phyloP scores from a whole-genome alignment of 768 basidiomycete genomes.

The Floccularia luteovirens region DNA sequence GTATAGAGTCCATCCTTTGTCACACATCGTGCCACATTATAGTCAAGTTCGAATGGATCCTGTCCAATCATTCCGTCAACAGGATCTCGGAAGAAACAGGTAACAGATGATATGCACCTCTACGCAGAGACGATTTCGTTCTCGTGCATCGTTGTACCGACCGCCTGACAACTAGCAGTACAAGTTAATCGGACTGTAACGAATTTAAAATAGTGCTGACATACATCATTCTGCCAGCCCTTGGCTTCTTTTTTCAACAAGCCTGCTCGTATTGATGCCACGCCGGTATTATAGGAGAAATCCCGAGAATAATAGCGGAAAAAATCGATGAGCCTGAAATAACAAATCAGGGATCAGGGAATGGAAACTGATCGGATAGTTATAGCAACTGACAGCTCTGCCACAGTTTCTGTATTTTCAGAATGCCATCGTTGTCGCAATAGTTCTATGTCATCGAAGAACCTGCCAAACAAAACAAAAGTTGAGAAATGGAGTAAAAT shows the following conservation, averaged over 20 bases:
- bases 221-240: slow-evolving; percentile 91
- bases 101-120: slow-evolving; percentile 58
- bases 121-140: slow-evolving; percentile 93
- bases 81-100: slow-evolving; percentile 1
- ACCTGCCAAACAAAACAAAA: slow-evolving; percentile 35
- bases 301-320: slow-evolving; percentile 95
- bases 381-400: slow-evolving; percentile 68
- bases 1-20: slow-evolving; percentile 95
- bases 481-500: too few species aligned
- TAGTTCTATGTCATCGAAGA: slow-evolving; percentile 96
- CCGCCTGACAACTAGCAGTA: slow-evolving; percentile 35
- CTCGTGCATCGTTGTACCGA: slow-evolving; percentile 65
- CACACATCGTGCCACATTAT: slow-evolving; percentile 94
- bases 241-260: slow-evolving; percentile 86
- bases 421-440: slow-evolving; percentile 90
- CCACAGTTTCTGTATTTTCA: slow-evolving; percentile 87
- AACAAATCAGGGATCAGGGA: slow-evolving; percentile 7
- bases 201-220: slow-evolving; percentile 14
- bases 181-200: slow-evolving; percentile 1
- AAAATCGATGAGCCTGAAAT: slow-evolving; percentile 84
- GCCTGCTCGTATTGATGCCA: slow-evolving; percentile 87
- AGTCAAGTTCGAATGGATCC: slow-evolving; percentile 97
- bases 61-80: slow-evolving; percentile 19
- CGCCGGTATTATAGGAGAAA: slow-evolving; percentile 86
- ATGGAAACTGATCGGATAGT: neutral